These are phyloP conservation scores for Terana coerulea DNA, from an alignment of 768 basidiomycete genomes.

Conservation along the genomic window DNA sequence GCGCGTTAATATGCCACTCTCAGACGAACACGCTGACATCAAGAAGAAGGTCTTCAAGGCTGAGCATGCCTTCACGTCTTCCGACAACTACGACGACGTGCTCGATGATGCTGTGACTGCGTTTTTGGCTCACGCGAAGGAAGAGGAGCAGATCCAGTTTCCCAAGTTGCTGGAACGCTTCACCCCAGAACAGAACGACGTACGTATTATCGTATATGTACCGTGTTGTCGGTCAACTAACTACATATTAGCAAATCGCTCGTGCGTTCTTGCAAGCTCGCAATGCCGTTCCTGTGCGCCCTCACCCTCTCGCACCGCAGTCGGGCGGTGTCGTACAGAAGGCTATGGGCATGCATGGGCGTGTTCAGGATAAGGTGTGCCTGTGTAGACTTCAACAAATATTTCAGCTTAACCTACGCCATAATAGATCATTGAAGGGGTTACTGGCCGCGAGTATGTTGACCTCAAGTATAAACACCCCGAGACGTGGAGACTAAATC, in stretches of 20 bases:
- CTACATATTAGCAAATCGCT: slow-evolving; percentile 4
- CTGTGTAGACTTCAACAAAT: too few relatives aligned
- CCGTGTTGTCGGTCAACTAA: too few relatives aligned
- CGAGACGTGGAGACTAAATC: too few relatives aligned
- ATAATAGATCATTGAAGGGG: too few relatives aligned
- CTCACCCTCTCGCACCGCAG: not conserved
- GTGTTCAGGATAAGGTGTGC: not conserved
- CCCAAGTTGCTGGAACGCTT: slow-evolving; percentile 12
- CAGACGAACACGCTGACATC: slow-evolving; percentile 20
- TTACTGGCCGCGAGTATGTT: too few relatives aligned
- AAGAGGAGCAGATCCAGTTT: slow-evolving; percentile 21
- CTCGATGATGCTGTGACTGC: slow-evolving; percentile 16
- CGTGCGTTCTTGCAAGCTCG: not conserved
- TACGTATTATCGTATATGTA: too few relatives aligned
- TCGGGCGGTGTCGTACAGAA: not conserved
- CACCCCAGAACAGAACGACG: slow-evolving; percentile 20
- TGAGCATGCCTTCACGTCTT: slow-evolving; percentile 8
- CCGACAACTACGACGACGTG: slow-evolving; percentile 16
- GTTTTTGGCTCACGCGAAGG: slow-evolving; percentile 19
- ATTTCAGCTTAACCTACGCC: too few relatives aligned
- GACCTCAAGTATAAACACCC: too few relatives aligned
- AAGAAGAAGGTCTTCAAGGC: slow-evolving; percentile 18
- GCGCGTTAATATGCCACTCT: not conserved
- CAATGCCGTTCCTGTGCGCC: not conserved
- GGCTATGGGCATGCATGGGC: not conserved